A percentile compares a stretch with the other conserved stretches of the same genome.
These are phyloP conservation scores for Malassezia psittaci DNA, from an alignment of 1,284 basidiomycete species.

Conservation along the genomic window DNA sequence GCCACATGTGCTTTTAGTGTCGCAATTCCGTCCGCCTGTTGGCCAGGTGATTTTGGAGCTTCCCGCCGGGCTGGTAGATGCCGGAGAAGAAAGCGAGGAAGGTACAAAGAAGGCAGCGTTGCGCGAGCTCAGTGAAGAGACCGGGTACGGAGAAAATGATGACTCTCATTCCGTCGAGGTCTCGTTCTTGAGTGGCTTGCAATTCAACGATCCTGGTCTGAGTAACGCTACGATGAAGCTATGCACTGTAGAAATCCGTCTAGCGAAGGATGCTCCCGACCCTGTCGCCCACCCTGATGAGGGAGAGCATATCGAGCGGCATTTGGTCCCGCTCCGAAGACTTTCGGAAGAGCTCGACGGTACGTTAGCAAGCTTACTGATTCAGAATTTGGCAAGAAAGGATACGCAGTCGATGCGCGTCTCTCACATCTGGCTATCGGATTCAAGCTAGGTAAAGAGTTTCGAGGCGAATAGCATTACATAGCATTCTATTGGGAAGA, in stretches of 20 bases:
- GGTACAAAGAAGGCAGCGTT: conserved; percentile 37
- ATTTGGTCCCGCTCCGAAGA: conserved; percentile 34
- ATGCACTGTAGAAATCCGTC: conserved; percentile 32
- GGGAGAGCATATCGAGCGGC: conserved; percentile 43
- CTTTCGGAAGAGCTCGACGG: conserved; percentile 29
- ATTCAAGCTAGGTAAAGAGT: conserved; percentile 21
- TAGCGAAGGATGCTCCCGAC: conserved; percentile 34
- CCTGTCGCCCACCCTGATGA: conserved; percentile 44
- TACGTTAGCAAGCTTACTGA: conserved; percentile 12
- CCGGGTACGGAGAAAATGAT: conserved; percentile 36
- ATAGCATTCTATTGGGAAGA: too few species aligned
- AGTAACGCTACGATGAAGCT: conserved; percentile 42
- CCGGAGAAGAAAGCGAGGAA: conserved; percentile 35
- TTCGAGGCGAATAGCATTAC: background rate
- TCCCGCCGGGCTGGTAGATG: conserved; percentile 45
- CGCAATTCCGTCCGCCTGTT: conserved; percentile 36
- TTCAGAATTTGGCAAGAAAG: conserved; percentile 31
- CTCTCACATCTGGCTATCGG: conserved; percentile 41
- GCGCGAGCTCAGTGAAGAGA: conserved; percentile 43
- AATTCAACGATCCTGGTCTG: conserved; percentile 41
- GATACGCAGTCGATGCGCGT: conserved; percentile 39
- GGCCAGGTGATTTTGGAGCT: conserved; percentile 40
- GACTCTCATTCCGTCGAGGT: conserved; percentile 29
- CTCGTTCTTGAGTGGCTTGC: conserved; percentile 24
- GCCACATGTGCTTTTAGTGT: conserved; percentile 36